A percentile compares a stretch with the other conserved stretches of the same genome.
Conservation (phyloP, 805 yeast genomes). For the Saccharomycopsis amapae region DNA sequence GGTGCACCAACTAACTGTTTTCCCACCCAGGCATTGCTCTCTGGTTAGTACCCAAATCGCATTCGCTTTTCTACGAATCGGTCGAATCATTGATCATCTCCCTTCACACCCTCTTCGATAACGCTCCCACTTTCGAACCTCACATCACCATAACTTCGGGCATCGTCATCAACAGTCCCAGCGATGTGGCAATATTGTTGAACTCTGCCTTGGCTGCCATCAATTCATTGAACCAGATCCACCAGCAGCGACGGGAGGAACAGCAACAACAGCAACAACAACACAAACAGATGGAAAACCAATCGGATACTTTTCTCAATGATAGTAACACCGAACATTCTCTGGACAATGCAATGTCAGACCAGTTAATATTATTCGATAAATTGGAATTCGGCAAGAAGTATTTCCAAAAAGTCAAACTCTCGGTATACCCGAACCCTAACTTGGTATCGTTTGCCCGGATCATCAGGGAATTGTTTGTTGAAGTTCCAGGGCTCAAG, state of each 20-base stretch:
- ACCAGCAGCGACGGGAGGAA: slow-evolving; percentile 21
- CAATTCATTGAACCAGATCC: slow-evolving; percentile 29
- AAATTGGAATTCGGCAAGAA: slow-evolving; percentile 17
- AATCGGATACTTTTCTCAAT: no score
- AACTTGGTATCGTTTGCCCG: slow-evolving; percentile 30
- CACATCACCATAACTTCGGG: slow-evolving; percentile 72
- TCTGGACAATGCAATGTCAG: not conserved
- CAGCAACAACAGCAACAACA: not conserved
- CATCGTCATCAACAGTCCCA: slow-evolving; percentile 40
- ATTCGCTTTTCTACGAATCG: slow-evolving; percentile 47
- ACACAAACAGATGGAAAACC: not conserved
- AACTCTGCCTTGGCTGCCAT: slow-evolving; percentile 54
- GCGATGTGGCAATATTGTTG: slow-evolving; percentile 53
- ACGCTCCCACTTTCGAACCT: slow-evolving; percentile 63
- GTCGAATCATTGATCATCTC: slow-evolving; percentile 55
- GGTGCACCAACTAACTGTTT: no score
- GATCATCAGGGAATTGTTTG: slow-evolving; percentile 26
- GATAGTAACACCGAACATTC: not conserved
- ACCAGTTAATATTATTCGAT: slow-evolving; percentile 12
- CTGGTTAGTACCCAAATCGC: slow-evolving; percentile 67
- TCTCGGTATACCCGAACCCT: slow-evolving; percentile 35
- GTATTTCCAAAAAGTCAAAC: slow-evolving; percentile 25
- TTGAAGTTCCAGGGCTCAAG: slow-evolving; percentile 16
- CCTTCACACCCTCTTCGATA: slow-evolving; percentile 62
- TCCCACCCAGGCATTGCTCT: slow-evolving; percentile 41